Evolutionary conservation across 148 eudicot genomes (phyloP).

Genomic region (Rhododendron mucronatum): DNA sequence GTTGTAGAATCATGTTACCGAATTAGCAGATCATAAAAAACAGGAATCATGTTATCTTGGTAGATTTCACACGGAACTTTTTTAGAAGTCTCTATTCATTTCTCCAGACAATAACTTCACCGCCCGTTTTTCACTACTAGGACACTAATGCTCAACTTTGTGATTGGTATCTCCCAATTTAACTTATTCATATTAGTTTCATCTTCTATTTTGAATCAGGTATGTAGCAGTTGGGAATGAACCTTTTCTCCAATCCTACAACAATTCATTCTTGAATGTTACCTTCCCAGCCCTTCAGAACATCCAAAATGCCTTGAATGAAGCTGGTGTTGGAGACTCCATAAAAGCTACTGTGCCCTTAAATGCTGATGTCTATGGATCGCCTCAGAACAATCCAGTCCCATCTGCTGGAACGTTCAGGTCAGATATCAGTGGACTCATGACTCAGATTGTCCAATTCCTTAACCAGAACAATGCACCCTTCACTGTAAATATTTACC

Average conservation of each 20-base stretch:
- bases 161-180: neutral
- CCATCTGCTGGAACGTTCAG: slow-evolving; percentile 84
- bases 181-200: neutral
- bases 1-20: neutral
- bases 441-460: slow-evolving; percentile 63
- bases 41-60: slow-evolving; percentile 12
- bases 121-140: neutral
- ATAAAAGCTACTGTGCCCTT: slow-evolving; percentile 82
- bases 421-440: slow-evolving; percentile 44
- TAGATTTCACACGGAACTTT: neutral
- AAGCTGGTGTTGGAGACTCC: slow-evolving; percentile 58
- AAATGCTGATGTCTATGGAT: slow-evolving; percentile 76
- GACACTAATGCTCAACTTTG: neutral
- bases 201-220: slow-evolving; percentile 34
- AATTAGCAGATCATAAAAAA: neutral
- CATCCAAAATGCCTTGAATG: slow-evolving; percentile 80
- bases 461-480: slow-evolving; percentile 71
- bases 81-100: neutral
- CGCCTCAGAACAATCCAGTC: slow-evolving; percentile 51
- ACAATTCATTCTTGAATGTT: slow-evolving; percentile 42
- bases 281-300: slow-evolving; percentile 81
- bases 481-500: slow-evolving; percentile 81
- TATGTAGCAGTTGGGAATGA: slow-evolving; percentile 31
- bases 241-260: slow-evolving; percentile 65
- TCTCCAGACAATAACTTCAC: neutral